Evolutionary conservation across 768 basidiomycete species (phyloP), one percentile per base, ranked within the genome.

Genomic region (Boletus eberwhitei): DNA sequence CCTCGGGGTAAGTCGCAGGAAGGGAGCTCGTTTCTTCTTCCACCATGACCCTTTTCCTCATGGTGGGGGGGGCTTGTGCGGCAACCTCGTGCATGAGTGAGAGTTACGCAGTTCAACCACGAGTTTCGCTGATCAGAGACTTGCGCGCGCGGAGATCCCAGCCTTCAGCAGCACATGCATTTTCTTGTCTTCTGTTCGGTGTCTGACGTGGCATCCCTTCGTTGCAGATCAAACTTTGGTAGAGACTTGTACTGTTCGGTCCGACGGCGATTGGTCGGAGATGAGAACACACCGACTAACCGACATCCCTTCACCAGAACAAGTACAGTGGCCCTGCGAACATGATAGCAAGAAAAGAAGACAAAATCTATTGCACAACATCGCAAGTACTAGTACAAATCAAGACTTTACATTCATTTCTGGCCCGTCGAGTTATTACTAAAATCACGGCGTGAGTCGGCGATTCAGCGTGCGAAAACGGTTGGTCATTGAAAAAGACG

Each of bases 401-500:
- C 52, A 40, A 51, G 39, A n/a, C 54, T 39, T 19, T 26, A 8
- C 14, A 11, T 32, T 36, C 43, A 24, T n/a, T 52, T 41, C 26
- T n/a, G 8, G 26, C 24, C n/a, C n/a, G 21, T 29, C n/a, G n/a
- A 21, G 16, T 5, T 16, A 14, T 70, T 53, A 70, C 63, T 64
- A 7, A 46, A 41, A 43, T 9, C 44, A 40, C 8, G 11, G 40
- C n/a, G 21, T 47, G 3, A 55, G 45, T 43, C 51, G 53, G 57
- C 4, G 40, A 50, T 50, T 48, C 47, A 35, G 47, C 43, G 45
- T 22, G 52, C 45, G 48, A 39, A 34, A 22, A 50, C 8, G 12
- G 39, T 12, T 2, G 7, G 21, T 11, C 13, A 24, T n/a, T n/a
- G n/a, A 16, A 14, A 32, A 36, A 26, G 40, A 73, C 85, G 75